phyloP scores from a whole-genome alignment of 345 rosid species.

The Geranium brycei region DNA sequence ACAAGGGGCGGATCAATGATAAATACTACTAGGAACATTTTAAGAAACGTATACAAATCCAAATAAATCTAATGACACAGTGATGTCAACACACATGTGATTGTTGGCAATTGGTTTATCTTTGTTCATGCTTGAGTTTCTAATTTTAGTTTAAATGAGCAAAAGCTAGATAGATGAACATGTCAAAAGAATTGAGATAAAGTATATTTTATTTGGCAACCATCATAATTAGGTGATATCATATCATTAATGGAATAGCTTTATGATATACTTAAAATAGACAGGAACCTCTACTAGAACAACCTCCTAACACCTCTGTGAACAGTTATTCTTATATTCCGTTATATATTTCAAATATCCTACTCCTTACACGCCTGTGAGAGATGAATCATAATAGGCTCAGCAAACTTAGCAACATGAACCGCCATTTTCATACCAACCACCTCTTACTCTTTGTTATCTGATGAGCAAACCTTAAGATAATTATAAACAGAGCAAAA shows the following conservation, averaged over 20 bases:
- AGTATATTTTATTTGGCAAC: neutral
- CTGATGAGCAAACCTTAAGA: neutral
- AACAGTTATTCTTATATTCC: no score
- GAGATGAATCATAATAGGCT: no score
- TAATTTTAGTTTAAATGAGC: neutral
- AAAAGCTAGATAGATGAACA: neutral
- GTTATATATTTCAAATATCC: no score
- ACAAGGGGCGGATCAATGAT: constrained; percentile 11
- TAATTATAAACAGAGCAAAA: no score
- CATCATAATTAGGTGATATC: neutral
- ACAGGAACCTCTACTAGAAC: neutral
- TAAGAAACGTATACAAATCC: constrained; percentile 5
- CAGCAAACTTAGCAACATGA: neutral
- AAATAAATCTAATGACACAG: neutral
- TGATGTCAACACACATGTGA: neutral
- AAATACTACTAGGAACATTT: constrained; percentile 9
- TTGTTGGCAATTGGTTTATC: neutral
- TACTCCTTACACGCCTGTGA: no score
- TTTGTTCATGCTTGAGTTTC: neutral
- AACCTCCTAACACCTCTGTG: no score
- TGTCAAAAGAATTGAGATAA: neutral
- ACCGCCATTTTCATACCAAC: neutral
- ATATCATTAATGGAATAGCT: neutral
- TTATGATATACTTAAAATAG: constrained; percentile 1
- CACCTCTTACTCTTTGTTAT: neutral